Percentiles rank a stretch among this genome's conserved stretches.
phyloP scores from a whole-genome alignment of 805 yeast species.

The Isabelozyma heimii region DNA sequence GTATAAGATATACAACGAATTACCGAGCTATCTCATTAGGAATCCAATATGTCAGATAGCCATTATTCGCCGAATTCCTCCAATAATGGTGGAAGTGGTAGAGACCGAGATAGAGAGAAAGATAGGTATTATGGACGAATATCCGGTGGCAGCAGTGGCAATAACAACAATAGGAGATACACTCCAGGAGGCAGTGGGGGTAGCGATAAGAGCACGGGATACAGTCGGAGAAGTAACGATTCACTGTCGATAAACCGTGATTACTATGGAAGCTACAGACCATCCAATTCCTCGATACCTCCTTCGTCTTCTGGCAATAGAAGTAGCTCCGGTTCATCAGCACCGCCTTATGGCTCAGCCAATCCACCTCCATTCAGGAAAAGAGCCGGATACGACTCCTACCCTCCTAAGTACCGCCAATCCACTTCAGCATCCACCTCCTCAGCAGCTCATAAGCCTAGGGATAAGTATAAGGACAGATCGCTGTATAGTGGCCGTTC shows the following conservation, averaged over 20 bases:
- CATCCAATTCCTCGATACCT: background rate
- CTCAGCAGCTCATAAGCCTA: no score
- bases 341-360: background rate
- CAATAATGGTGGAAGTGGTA: slow-evolving; percentile 1
- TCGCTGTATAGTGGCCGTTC: no score
- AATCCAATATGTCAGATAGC: slow-evolving; percentile 5
- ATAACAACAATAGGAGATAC: no score
- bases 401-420: background rate
- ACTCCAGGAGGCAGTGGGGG: background rate
- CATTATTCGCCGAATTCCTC: background rate
- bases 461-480: no score
- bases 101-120: background rate
- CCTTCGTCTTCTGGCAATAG: no score
- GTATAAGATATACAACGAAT: no score
- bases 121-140: background rate
- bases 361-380: background rate
- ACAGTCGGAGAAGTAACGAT: slow-evolving; percentile 1
- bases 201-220: background rate
- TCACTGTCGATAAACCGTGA: background rate
- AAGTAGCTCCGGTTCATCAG: background rate
- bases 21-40: no score
- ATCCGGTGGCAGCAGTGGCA: no score
- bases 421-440: no score
- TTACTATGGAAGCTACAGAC: slow-evolving; percentile 6
- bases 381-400: background rate